phyloP scores from a whole-genome alignment of 768 basidiomycete genomes.

The Ephemerocybe angulata region DNA sequence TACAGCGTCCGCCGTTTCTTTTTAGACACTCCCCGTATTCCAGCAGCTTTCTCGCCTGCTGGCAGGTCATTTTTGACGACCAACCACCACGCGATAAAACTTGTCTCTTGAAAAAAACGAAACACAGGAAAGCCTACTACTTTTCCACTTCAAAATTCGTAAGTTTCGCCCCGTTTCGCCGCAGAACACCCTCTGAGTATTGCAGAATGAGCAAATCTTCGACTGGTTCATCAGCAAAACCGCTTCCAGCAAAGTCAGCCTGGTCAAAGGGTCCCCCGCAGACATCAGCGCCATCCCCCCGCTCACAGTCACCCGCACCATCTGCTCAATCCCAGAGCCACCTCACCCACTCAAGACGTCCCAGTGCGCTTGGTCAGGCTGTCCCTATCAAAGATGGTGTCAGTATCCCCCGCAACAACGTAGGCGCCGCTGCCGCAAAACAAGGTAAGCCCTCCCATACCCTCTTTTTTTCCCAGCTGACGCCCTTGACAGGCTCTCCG shows the following conservation, averaged over 20 bases:
- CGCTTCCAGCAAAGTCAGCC: slow-evolving; percentile 76
- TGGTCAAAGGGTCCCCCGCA: slow-evolving; percentile 88
- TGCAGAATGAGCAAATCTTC: slow-evolving; percentile 92
- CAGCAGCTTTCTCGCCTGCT: slow-evolving; percentile 76
- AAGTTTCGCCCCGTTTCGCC: slow-evolving; percentile 18
- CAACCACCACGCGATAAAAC: slow-evolving; percentile 38
- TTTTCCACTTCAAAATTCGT: slow-evolving; percentile 38
- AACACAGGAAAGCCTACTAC: slow-evolving; percentile 46
- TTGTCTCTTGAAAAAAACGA: slow-evolving; percentile 30
- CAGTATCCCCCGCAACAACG: slow-evolving; percentile 62
- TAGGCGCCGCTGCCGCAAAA: slow-evolving; percentile 59
- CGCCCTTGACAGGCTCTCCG: slow-evolving; percentile 44
- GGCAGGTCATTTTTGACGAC: slow-evolving; percentile 89
- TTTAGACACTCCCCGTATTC: slow-evolving; percentile 42
- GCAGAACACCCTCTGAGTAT: slow-evolving; percentile 14
- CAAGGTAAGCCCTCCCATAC: slow-evolving; percentile 44
- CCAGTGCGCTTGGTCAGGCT: slow-evolving; percentile 68
- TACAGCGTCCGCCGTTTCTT: slow-evolving; percentile 40
- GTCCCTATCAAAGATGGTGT: slow-evolving; percentile 79
- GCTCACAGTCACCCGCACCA: slow-evolving; percentile 76
- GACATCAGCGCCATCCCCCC: slow-evolving; percentile 55
- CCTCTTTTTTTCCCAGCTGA: slow-evolving; percentile 11
- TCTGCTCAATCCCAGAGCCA: slow-evolving; percentile 41
- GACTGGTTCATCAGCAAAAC: slow-evolving; percentile 62
- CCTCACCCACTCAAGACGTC: slow-evolving; percentile 68